Evolutionary conservation across 108 stramenopile genomes (phyloP), one percentile per base, ranked within the genome.

Genomic region (Epipyxis sp.): DNA sequence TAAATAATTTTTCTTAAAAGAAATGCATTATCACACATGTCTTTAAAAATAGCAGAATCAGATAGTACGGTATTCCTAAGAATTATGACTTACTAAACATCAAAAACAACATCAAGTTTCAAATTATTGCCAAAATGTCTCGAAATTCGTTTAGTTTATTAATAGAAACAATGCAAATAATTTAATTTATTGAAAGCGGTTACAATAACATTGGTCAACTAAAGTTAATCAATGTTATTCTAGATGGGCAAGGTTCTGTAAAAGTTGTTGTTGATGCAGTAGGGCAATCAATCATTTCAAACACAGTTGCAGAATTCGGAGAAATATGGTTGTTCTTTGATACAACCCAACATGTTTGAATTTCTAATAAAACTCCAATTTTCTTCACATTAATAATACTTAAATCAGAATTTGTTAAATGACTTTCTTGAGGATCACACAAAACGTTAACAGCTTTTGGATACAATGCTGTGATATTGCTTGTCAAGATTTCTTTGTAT

Each of bases 341-440:
- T 16, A 65, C 6, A 32, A 32, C 34, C 71, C 71, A 74, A 42
- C 71, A 74, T 37, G 71, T 74, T 27, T 42, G 44, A 39, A 74
- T 29, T 42, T 74, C 71, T 10, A 74, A 57, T 16, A 74, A 74
- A 3, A 57, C 71, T 13, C 65, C 65, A 42, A 43, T 50, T 50
- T 50, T 50, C 46, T 20, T 50, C 20, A 50, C 20, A 50, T 50
- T 50, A 13, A 13, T 20, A 50, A 20, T 6, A 13, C 46, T 6
- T 50, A 13, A 13, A 20, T 50, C 20, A 16, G 20, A 6, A 10
- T 16, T 6, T 37, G 41, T 32, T 37, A 6, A 39, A 32, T 74
- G 34, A 27, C 42, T 27, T 27, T 10, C 37, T 42, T 74, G 71
- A 10, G 71, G 32, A 37, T 74, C 71, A 32, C 71, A 74, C 27